These are phyloP conservation scores for Tricholoma saponaceum DNA, from an alignment of 768 basidiomycete species.

Conservation along the genomic window DNA sequence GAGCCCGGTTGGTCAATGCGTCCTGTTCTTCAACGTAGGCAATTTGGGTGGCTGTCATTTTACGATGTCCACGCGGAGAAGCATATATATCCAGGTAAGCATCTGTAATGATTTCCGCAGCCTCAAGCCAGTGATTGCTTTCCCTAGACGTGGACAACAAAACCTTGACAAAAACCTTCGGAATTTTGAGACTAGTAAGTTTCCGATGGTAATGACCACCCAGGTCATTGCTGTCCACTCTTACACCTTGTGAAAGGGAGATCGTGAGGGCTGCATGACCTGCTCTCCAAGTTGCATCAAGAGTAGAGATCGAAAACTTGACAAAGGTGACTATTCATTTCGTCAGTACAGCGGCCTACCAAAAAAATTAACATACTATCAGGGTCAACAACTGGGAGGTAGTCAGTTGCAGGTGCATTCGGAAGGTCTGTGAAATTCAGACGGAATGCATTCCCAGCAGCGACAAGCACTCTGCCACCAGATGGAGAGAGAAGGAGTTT, in stretches of 20 bases:
- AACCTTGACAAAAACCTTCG: slow-evolving; percentile 43
- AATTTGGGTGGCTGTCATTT: slow-evolving; percentile 48
- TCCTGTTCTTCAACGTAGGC: slow-evolving; percentile 74
- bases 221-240: slow-evolving; percentile 70
- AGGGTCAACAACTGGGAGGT: slow-evolving; percentile 58
- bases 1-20: slow-evolving; percentile 56
- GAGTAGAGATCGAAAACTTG: slow-evolving; percentile 52
- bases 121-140: slow-evolving; percentile 63
- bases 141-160: slow-evolving; percentile 40
- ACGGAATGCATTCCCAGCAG: slow-evolving; percentile 55
- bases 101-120: slow-evolving; percentile 49
- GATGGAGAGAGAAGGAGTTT: slow-evolving; percentile 52
- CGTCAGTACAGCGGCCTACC: slow-evolving; percentile 4
- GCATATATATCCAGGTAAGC: slow-evolving; percentile 65
- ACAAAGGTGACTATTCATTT: slow-evolving; percentile 71
- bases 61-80: slow-evolving; percentile 53
- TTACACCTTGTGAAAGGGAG: slow-evolving; percentile 54
- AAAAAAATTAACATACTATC: slow-evolving; percentile 55
- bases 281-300: slow-evolving; percentile 56
- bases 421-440: slow-evolving; percentile 70
- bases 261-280: slow-evolving; percentile 52
- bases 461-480: slow-evolving; percentile 46
- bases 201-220: slow-evolving; percentile 66
- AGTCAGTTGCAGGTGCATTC: slow-evolving; percentile 78
- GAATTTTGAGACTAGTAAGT: slow-evolving; percentile 55